Conservation (phyloP, 1,284 basidiomycete species). For the Trichosporon asahii region DNA sequence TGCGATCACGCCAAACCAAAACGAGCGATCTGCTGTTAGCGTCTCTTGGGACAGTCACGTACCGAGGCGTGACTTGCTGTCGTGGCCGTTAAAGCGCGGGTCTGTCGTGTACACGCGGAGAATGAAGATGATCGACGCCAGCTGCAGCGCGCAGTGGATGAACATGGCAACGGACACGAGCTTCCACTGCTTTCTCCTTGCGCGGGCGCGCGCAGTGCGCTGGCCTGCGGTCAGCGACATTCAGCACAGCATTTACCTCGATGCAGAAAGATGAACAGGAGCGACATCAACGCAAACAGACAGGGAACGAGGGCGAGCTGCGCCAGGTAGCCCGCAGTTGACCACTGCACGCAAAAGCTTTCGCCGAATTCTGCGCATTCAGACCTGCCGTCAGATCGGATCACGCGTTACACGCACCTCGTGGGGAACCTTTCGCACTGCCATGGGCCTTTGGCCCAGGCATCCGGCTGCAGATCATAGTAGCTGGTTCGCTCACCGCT, state of each 20-base stretch:
- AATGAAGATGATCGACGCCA: constrained; percentile 44
- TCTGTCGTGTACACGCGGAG: constrained; percentile 47
- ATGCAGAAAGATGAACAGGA: constrained; percentile 51
- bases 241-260: constrained; percentile 30
- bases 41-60: constrained; percentile 12
- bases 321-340: constrained; percentile 47
- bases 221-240: constrained; percentile 29
- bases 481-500: neutral
- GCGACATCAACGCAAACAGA: constrained; percentile 42
- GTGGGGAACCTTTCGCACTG: constrained; percentile 48
- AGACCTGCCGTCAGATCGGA: constrained; percentile 32
- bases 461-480: constrained; percentile 2
- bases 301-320: constrained; percentile 50
- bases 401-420: constrained; percentile 28
- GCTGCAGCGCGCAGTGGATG: constrained; percentile 46
- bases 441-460: constrained; percentile 16
- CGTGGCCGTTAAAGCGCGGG: constrained; percentile 37
- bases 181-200: constrained; percentile 50
- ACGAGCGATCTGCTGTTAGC: constrained; percentile 38
- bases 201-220: constrained; percentile 45
- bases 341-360: constrained; percentile 47
- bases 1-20: constrained; percentile 45
- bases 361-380: constrained; percentile 50
- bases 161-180: constrained; percentile 49
- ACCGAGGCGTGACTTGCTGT: constrained; percentile 36